Conservation (phyloP, 2,329 filamentous ascomycete genomes). For the Fusarium xyrophilum region DNA sequence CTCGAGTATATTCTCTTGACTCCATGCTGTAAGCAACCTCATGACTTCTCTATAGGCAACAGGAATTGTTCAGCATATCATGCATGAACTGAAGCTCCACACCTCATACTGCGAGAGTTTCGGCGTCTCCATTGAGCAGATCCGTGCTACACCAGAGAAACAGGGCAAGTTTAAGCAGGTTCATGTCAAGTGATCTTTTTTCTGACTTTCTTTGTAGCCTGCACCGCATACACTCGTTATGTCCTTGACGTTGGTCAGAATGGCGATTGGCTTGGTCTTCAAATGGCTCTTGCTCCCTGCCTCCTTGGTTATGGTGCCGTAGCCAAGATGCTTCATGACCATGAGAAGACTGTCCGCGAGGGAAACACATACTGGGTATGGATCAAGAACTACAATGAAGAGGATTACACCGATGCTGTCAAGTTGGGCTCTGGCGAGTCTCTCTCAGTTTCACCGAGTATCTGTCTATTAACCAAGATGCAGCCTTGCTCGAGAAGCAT, state of each 20-base stretch:
- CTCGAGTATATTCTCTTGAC: conserved; percentile 58
- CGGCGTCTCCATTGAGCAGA: conserved; percentile 75
- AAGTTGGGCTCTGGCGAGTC: conserved; percentile 70
- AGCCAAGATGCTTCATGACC: conserved; percentile 71
- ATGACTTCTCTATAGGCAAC: conserved; percentile 40
- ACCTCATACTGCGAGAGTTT: conserved; percentile 83
- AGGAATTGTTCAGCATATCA: conserved; percentile 76
- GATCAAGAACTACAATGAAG: conserved; percentile 87
- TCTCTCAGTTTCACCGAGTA: background rate
- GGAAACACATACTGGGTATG: conserved; percentile 85
- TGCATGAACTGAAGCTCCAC: conserved; percentile 82
- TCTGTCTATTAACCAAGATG: background rate
- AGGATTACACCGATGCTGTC: conserved; percentile 79
- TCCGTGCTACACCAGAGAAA: conserved; percentile 76
- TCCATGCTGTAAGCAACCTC: background rate
- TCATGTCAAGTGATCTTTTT: background rate
- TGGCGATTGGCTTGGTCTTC: conserved; percentile 86
- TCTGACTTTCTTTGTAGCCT: conserved; percentile 55
- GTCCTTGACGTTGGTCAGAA: conserved; percentile 88
- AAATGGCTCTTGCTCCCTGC: conserved; percentile 85
- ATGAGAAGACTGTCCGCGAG: conserved; percentile 65
- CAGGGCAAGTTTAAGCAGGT: conserved; percentile 61
- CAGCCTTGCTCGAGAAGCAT: conserved; percentile 78
- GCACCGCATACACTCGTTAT: conserved; percentile 82
- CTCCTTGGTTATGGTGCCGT: conserved; percentile 88